phyloP scores from a whole-genome alignment of 495 filamentous ascomycete genomes.

The Chaetomium tenue region DNA sequence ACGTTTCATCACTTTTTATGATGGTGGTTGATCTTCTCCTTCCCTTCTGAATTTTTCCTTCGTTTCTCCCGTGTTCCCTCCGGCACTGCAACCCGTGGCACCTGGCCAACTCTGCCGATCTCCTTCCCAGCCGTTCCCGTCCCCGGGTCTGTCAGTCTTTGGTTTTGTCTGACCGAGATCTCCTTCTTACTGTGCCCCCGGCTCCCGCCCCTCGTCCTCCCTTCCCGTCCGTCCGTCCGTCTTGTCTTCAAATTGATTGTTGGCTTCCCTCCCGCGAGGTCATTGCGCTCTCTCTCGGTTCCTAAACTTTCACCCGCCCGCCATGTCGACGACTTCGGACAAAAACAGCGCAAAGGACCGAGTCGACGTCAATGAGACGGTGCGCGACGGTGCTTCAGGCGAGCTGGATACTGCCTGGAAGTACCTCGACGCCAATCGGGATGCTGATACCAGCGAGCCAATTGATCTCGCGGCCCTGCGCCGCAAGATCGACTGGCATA shows the following conservation, averaged over 20 bases:
- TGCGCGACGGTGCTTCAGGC: slow-evolving; percentile 4
- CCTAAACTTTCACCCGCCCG: background rate
- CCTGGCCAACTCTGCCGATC: slow-evolving; percentile 13
- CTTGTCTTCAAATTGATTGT: background rate
- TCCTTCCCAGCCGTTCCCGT: background rate
- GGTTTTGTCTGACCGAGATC: slow-evolving; percentile 11
- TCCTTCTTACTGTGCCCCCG: background rate
- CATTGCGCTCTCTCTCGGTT: background rate
- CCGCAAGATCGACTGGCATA: slow-evolving; percentile 40
- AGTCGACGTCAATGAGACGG: slow-evolving; percentile 4
- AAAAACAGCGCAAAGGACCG: slow-evolving; percentile 21
- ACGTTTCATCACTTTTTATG: slow-evolving; percentile 23
- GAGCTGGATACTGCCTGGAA: slow-evolving; percentile 38
- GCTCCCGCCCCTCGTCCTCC: background rate
- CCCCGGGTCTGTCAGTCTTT: background rate
- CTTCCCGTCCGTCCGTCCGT: background rate
- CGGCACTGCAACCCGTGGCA: slow-evolving; percentile 23
- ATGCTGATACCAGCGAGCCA: slow-evolving; percentile 18
- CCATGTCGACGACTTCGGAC: slow-evolving; percentile 24
- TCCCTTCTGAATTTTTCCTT: slow-evolving; percentile 10
- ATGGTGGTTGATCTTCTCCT: slow-evolving; percentile 11
- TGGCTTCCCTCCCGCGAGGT: background rate
- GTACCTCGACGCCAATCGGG: slow-evolving; percentile 37
- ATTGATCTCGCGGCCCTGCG: slow-evolving; percentile 33
- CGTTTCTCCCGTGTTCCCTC: slow-evolving; percentile 11